Conservation (phyloP, 78 protist species). For the Dictyostelium capitatum region DNA sequence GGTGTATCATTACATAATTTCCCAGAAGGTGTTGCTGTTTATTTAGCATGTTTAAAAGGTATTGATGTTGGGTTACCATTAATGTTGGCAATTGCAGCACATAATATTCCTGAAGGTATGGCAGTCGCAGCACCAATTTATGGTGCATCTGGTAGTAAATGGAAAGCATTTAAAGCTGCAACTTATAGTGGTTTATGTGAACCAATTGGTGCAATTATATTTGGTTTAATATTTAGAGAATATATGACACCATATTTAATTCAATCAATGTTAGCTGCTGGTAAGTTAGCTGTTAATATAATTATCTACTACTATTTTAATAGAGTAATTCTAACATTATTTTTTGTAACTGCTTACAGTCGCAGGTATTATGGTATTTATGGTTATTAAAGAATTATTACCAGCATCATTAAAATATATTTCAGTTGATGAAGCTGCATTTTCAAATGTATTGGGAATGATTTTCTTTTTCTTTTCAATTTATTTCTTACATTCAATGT, state of each 20-base stretch:
- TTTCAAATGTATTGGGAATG: slow-evolving; percentile 75
- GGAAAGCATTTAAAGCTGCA: slow-evolving; percentile 84
- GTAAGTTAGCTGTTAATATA: not conserved
- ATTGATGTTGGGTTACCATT: slow-evolving; percentile 80
- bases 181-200: slow-evolving; percentile 83
- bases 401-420: slow-evolving; percentile 81
- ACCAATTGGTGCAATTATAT: slow-evolving; percentile 85
- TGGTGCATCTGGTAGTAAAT: slow-evolving; percentile 79
- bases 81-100: slow-evolving; percentile 83
- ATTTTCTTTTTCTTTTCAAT: slow-evolving; percentile 63
- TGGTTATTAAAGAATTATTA: slow-evolving; percentile 70
- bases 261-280: slow-evolving; percentile 79
- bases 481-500: slow-evolving; percentile 55
- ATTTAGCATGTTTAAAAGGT: slow-evolving; percentile 81
- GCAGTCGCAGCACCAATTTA: slow-evolving; percentile 88
- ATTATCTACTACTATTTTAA: not conserved
- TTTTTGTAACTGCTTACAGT: not conserved
- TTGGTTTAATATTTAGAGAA: slow-evolving; percentile 49
- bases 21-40: slow-evolving; percentile 89
- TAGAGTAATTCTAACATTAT: too few relatives aligned
- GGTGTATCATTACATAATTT: slow-evolving; percentile 84
- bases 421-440: slow-evolving; percentile 26
- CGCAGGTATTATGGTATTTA: slow-evolving; percentile 86
- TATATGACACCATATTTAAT: slow-evolving; percentile 78
- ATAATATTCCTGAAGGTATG: slow-evolving; percentile 90